These are phyloP conservation scores for Aphanomyces astaci DNA, from an alignment of 352 stramenopile species.

Conservation along the genomic window DNA sequence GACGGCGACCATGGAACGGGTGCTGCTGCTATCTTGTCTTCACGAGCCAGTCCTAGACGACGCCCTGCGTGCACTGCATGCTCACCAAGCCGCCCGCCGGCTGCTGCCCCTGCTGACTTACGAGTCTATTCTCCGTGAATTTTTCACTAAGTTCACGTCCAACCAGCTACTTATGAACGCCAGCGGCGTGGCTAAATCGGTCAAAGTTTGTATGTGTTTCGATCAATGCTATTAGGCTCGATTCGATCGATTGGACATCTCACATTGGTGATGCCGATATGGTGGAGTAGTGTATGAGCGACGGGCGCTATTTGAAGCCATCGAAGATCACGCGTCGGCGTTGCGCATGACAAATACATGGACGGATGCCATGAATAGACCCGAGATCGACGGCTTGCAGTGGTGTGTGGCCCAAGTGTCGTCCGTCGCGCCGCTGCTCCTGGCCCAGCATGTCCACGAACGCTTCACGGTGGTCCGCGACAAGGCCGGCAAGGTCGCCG, in stretches of 20 bases:
- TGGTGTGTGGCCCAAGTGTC: conserved; percentile 46
- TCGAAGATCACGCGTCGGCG: conserved; percentile 21
- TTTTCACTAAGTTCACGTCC: conserved; percentile 67
- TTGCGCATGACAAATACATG: background rate
- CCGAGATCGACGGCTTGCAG: conserved; percentile 25
- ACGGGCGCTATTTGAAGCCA: conserved; percentile 46
- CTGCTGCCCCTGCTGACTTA: conserved; percentile 56
- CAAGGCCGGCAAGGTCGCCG: conserved; percentile 49
- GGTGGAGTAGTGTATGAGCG: conserved; percentile 38
- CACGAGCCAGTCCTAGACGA: conserved; percentile 35
- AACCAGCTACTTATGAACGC: background rate
- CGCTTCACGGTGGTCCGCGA: conserved; percentile 60
- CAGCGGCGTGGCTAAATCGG: background rate
- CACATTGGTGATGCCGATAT: background rate
- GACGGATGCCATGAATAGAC: too few species aligned
- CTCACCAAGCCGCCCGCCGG: conserved; percentile 38
- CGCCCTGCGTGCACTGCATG: conserved; percentile 34
- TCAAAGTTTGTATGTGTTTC: conserved; percentile 14
- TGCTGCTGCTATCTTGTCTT: conserved; percentile 56
- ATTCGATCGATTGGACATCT: too few species aligned
- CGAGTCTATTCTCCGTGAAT: conserved; percentile 57
- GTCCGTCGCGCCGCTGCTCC: conserved; percentile 48
- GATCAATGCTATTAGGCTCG: too few species aligned
- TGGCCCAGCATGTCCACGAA: conserved; percentile 61
- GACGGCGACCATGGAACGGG: conserved; percentile 49